phyloP scores from a whole-genome alignment of 768 basidiomycete species.

The Tylopilus felleus region DNA sequence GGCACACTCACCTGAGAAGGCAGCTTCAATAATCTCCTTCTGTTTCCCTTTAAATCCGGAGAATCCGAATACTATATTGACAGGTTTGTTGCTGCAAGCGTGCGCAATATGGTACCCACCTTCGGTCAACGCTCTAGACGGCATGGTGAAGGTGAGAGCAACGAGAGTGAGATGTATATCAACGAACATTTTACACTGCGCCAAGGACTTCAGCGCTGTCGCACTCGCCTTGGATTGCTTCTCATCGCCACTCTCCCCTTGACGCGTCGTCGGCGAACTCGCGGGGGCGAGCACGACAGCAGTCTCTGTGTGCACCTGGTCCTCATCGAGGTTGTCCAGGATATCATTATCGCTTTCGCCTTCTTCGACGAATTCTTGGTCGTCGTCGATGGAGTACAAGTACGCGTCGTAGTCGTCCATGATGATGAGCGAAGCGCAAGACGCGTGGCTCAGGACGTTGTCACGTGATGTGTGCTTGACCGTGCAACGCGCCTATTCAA shows the following conservation, averaged over 20 bases:
- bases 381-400: constrained; percentile 22
- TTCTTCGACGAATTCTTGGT: constrained; percentile 4
- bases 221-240: background rate
- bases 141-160: background rate
- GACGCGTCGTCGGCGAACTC: constrained; percentile 6
- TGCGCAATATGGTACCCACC: constrained; percentile 11
- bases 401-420: constrained; percentile 27
- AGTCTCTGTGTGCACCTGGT: constrained; percentile 5
- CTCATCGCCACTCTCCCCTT: background rate
- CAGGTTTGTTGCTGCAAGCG: background rate
- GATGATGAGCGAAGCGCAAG: background rate
- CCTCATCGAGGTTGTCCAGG: constrained; percentile 23
- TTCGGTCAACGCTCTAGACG: constrained; percentile 23
- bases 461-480: constrained; percentile 1
- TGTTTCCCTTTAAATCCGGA: constrained; percentile 72
- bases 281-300: constrained; percentile 18
- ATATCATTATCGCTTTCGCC: constrained; percentile 21
- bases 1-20: constrained; percentile 57
- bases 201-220: background rate
- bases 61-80: constrained; percentile 64
- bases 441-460: constrained; percentile 1
- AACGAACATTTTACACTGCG: constrained; percentile 17
- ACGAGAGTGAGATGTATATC: background rate
- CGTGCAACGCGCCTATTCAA: no score
- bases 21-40: constrained; percentile 69